Percentiles rank a stretch among this genome's conserved stretches.
These are phyloP conservation scores for Plasmodium sp. DNA, from an alignment of 169 alveolate species.

Conservation along the genomic window DNA sequence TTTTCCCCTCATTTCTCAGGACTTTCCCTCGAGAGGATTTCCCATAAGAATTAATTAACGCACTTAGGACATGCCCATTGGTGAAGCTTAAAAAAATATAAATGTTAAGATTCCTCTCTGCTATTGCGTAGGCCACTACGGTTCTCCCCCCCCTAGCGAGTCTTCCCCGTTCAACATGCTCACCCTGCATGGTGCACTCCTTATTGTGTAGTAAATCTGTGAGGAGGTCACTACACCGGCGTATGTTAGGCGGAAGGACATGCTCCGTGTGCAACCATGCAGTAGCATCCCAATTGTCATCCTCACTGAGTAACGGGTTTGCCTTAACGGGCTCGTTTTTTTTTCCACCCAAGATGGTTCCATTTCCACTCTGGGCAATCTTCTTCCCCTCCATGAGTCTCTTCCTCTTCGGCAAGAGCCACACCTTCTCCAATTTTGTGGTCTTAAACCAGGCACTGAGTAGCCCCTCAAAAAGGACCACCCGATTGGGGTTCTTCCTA, in stretches of 20 bases:
- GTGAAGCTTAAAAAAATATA: slow-evolving; percentile 35
- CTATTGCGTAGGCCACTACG: slow-evolving; percentile 36
- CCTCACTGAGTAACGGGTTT: not conserved
- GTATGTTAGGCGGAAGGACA: not conserved
- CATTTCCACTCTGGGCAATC: not conserved
- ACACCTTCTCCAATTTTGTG: slow-evolving; percentile 12
- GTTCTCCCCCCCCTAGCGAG: not conserved
- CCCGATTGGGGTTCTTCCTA: not conserved
- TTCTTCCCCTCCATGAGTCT: not conserved
- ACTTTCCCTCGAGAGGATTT: not conserved
- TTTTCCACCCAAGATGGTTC: not conserved
- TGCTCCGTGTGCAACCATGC: not conserved
- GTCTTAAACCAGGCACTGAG: slow-evolving; percentile 38
- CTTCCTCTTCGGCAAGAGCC: slow-evolving; percentile 24
- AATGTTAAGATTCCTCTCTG: slow-evolving; percentile 21
- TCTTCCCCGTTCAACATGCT: not conserved
- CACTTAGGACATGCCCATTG: slow-evolving; percentile 20
- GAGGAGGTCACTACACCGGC: not conserved
- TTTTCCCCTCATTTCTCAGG: not conserved
- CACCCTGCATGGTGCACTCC: not conserved
- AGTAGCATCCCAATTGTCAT: not conserved
- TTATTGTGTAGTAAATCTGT: not conserved
- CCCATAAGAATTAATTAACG: slow-evolving; percentile 38
- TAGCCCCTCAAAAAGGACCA: slow-evolving; percentile 30
- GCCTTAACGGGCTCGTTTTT: not conserved